Percentiles rank a stretch among this genome's conserved stretches.
phyloP scores from a whole-genome alignment of 2,329 filamentous ascomycete genomes.

The Fusarium odoratissimum region DNA sequence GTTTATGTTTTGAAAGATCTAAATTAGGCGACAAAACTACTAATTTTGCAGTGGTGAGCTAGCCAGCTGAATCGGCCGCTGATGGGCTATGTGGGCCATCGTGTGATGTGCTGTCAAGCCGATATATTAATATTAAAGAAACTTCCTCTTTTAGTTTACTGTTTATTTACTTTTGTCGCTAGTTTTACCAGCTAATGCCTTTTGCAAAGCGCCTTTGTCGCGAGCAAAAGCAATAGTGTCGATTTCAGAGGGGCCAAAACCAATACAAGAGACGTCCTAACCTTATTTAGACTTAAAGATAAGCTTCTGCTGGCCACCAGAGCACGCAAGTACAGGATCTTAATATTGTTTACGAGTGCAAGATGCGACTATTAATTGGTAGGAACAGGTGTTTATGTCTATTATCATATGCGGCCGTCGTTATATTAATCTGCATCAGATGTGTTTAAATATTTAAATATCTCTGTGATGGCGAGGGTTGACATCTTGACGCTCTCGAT shows the following conservation, averaged over 20 bases:
- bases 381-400: background rate
- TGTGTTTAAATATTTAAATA: too few species aligned
- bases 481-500: background rate
- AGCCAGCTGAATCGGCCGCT: background rate
- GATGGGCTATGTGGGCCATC: background rate
- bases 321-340: background rate
- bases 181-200: background rate
- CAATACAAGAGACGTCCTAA: background rate
- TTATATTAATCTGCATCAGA: too few species aligned
- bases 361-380: rapidly evolving
- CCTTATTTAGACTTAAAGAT: background rate
- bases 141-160: background rate
- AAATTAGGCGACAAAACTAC: background rate
- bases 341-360: rapidly evolving
- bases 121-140: background rate
- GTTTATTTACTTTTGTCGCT: background rate
- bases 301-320: background rate
- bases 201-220: rapidly evolving
- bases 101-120: background rate
- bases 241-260: background rate
- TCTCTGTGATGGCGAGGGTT: too few species aligned
- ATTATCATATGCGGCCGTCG: too few species aligned
- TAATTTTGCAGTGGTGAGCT: background rate
- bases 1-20: background rate
- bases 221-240: background rate